Evolutionary conservation across 768 basidiomycete species (phyloP), one percentile per base, ranked within the genome.

Genomic region (Suillus variegatus): DNA sequence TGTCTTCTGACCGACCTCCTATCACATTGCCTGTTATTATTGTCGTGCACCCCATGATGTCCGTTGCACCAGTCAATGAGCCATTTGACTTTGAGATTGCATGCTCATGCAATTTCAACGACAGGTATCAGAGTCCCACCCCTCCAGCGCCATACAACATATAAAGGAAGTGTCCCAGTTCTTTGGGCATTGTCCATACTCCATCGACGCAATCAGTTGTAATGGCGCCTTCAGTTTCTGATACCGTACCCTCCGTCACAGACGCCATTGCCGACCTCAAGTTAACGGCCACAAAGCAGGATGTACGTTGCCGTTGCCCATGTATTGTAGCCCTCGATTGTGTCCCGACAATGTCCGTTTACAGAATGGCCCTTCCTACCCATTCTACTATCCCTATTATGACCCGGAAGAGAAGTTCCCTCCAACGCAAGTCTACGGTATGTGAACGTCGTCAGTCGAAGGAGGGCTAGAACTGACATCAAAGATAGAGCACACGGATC

Each of bases 361-460:
- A 64, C 63, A 76, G 74, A 73, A 82, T 65, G 82, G 77, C 0
- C 78, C 81, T 20, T 78, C 82, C 12, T 83, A 86, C 67, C 84
- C 85, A 1, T 81, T 77, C 71, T 85, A 86, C 73, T 78, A 73
- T 44, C 85, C 84, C 7, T 72, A 81, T 69, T 84, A 76, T 68
- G 82, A 86, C 64, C 68, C 75, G 0, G 69, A 74, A 43, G 84
- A 86, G 77, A 86, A 85, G 65, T 85, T 81, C 69, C 80, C 82
- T 66, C 82, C 82, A 16, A 81, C 78, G 28, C 74, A 86, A 66
- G 70, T 82, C 44, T 64, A 69, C 10, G 62, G 68, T 69, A 14
- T 20, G 54, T 66, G 32, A 36, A n/a, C 8, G 35, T 55, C 40
- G 13, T 41, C 43, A 12, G 36, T 13, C 25, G 16, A 38, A 14